Conservation (phyloP, 768 basidiomycete genomes). For the Mycena belliarum region DNA sequence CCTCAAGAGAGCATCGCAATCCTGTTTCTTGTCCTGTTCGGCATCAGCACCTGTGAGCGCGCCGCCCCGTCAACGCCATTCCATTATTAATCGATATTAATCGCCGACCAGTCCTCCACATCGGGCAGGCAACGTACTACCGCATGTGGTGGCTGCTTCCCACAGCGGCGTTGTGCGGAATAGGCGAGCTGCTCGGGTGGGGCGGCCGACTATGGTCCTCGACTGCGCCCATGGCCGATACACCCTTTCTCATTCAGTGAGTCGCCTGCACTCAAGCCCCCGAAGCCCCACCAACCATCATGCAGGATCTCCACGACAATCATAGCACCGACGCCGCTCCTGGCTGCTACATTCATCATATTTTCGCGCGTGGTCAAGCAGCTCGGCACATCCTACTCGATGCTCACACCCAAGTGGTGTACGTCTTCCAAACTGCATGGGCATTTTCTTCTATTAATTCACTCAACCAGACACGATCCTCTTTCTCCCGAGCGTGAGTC, state of each 20-base stretch:
- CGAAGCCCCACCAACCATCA: no score
- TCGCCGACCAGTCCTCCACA: neutral
- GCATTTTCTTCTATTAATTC: slow-evolving; percentile 3
- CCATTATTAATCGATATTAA: neutral
- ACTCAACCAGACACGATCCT: slow-evolving; percentile 35
- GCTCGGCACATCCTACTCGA: slow-evolving; percentile 51
- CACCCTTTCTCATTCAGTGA: slow-evolving; percentile 45
- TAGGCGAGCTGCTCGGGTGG: neutral
- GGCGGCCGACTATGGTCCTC: neutral
- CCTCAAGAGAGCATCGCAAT: neutral
- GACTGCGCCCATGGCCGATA: neutral
- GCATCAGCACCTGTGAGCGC: neutral
- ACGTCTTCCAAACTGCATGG: slow-evolving; percentile 14
- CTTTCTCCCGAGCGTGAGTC: slow-evolving; percentile 35
- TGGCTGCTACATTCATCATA: slow-evolving; percentile 33
- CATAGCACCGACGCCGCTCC: slow-evolving; percentile 55
- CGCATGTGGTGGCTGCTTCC: neutral
- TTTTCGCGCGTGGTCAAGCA: slow-evolving; percentile 44
- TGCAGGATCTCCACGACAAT: slow-evolving; percentile 48
- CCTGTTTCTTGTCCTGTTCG: neutral
- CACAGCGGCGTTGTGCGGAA: neutral
- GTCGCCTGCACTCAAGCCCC: no score
- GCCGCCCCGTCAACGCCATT: neutral
- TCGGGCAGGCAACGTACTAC: neutral
- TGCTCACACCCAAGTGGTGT: slow-evolving; percentile 44